Evolutionary conservation across 2,329 filamentous ascomycete genomes (phyloP).

Genomic region (Fusarium devonianum): DNA sequence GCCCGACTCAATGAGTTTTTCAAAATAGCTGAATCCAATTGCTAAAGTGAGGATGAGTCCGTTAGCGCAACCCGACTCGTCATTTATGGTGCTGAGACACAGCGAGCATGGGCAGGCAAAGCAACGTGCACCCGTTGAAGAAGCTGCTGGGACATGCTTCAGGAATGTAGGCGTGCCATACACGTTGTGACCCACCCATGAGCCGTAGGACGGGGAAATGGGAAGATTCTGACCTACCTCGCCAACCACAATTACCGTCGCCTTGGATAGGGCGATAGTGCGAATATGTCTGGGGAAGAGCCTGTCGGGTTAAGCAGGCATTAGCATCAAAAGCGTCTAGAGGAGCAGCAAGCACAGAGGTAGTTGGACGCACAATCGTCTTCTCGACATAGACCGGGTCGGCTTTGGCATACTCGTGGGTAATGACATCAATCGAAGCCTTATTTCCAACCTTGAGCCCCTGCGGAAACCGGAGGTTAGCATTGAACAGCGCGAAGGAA

Average conservation of each 20-base stretch:
- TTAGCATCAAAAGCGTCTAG: constrained; percentile 27
- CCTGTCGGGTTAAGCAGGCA: constrained; percentile 62
- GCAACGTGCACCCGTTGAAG: constrained; percentile 14
- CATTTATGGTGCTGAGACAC: constrained; percentile 27
- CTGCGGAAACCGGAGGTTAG: constrained; percentile 57
- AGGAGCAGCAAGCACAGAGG: constrained; percentile 4
- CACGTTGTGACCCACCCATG: constrained; percentile 8
- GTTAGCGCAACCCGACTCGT: constrained; percentile 25
- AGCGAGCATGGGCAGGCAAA: constrained; percentile 18
- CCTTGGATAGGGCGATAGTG: constrained; percentile 88
- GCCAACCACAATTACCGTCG: constrained; percentile 96
- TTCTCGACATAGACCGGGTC: constrained; percentile 87
- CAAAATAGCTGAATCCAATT: constrained; percentile 92
- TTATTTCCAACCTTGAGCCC: constrained; percentile 83
- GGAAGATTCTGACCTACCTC: constrained; percentile 70
- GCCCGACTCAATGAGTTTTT: constrained; percentile 75
- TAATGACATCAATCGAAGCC: constrained; percentile 77
- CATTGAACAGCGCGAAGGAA: constrained; percentile 16
- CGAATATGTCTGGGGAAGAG: constrained; percentile 82
- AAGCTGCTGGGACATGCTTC: constrained; percentile 13
- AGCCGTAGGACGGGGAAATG: constrained; percentile 12
- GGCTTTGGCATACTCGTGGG: constrained; percentile 85
- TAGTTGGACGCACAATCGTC: constrained; percentile 71
- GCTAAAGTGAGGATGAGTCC: constrained; percentile 60
- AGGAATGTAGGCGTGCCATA: constrained; percentile 12